These are phyloP conservation scores for Dichotomocladium elegans DNA, from an alignment of 371 early-diverging fungal genomes.

Conservation along the genomic window DNA sequence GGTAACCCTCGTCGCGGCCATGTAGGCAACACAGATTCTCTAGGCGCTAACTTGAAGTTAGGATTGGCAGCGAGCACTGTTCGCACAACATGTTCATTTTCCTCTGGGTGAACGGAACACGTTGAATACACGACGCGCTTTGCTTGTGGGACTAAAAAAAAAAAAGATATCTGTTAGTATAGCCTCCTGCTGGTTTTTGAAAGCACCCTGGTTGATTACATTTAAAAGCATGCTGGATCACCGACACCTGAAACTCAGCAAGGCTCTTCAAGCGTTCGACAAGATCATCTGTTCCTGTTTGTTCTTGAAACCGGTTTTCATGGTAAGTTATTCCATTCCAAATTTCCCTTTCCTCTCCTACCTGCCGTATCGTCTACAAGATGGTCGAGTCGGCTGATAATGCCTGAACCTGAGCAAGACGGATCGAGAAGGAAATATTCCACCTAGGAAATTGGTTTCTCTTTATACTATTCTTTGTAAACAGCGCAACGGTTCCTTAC, in stretches of 20 bases:
- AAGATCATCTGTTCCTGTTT: slow-evolving; percentile 22
- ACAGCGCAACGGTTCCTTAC: no score
- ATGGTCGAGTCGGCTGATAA: slow-evolving; percentile 81
- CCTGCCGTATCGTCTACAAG: slow-evolving; percentile 63
- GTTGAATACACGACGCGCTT: slow-evolving; percentile 92
- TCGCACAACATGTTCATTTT: slow-evolving; percentile 95
- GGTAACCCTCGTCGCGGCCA: slow-evolving; percentile 74
- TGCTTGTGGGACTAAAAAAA: slow-evolving; percentile 60
- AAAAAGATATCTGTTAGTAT: no score
- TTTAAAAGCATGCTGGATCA: slow-evolving; percentile 68
- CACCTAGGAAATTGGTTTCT: slow-evolving; percentile 35
- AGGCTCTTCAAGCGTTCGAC: slow-evolving; percentile 69
- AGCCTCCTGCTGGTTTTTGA: no score
- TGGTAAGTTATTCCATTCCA: neutral
- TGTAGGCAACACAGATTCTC: slow-evolving; percentile 62
- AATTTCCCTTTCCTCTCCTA: neutral
- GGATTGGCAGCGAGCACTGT: slow-evolving; percentile 46
- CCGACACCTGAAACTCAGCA: slow-evolving; percentile 68
- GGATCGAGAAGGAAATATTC: slow-evolving; percentile 97
- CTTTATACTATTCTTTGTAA: neutral
- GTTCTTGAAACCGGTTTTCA: slow-evolving; percentile 2
- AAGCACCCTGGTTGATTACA: slow-evolving; percentile 58
- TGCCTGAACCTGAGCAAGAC: slow-evolving; percentile 98
- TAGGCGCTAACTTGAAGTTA: slow-evolving; percentile 57
- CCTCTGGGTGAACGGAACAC: slow-evolving; percentile 91